Base-by-base conservation (phyloP, 2,329 filamentous ascomycete species). In the Colletotrichum filicis region DNA sequence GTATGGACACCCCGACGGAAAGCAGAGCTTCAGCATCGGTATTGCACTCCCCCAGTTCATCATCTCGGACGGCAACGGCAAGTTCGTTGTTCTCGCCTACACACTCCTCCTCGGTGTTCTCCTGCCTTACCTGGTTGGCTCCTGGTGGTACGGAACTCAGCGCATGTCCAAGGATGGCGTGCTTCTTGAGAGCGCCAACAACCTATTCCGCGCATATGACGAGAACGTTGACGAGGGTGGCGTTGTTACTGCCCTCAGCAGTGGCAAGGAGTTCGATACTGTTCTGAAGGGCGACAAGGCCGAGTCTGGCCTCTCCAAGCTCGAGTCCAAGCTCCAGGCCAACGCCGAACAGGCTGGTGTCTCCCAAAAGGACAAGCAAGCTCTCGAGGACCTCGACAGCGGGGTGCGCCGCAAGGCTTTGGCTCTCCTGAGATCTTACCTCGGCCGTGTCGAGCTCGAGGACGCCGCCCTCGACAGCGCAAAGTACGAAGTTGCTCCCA, bases 131-230 rank as follows among this genome's bases (percentile, higher is more conserved):
- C 87, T 97, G 60, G 96, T 99, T 68, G 97, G 97, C 60, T 95
- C 93, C 72, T 99, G 97, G 97, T 99, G 97, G 97, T 99, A 99
- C 81, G 97, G 97, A 74, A 97, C 95, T 42, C 96, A 98, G 83
- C 91, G 92, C 78, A 91, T 94, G 83, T 98, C 97, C 49, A 97
- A 96, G 85, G 97, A 99, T 83, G 95, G 94, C 77, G 93, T 98
- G 30, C 88, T 98, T 68, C 93, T 98, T 81, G 94, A 97, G 80
- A 98, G 94, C 83, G 95, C 97, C 77, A 97, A 97, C 82, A 95
- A 95, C 76, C 90, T 99, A 71, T 98, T 99, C 89, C 93, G 92
- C 78, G 95, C 98, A 80, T 99, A 97, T 84, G 92, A 94, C 76
- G 95, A 98, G 67, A 90, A 91, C 75, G 93, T 97, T 75, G 91